A percentile compares a stretch with the other conserved stretches of the same genome.
These are phyloP conservation scores for Senna siamea DNA, from an alignment of 306 rosid genomes.

Conservation along the genomic window DNA sequence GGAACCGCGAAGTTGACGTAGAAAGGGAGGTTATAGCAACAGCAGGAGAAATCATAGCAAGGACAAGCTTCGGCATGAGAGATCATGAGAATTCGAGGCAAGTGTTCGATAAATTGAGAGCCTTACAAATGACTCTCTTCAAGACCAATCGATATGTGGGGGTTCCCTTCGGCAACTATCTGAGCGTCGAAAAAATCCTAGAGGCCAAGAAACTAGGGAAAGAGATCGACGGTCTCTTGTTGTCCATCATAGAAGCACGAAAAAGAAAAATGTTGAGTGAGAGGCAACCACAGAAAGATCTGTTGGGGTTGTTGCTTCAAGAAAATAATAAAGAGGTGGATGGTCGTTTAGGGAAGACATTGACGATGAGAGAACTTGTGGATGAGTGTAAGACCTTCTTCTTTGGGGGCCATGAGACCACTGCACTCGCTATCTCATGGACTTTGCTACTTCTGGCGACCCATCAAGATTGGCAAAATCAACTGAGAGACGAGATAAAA, in stretches of 20 bases:
- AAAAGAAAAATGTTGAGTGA: slow-evolving; percentile 22
- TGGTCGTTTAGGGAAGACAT: slow-evolving; percentile 28
- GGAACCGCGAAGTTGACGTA: slow-evolving; percentile 53
- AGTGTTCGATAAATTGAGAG: slow-evolving; percentile 51
- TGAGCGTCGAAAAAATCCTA: slow-evolving; percentile 45
- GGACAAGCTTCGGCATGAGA: slow-evolving; percentile 63
- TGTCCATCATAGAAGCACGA: slow-evolving; percentile 42
- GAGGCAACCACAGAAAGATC: slow-evolving; percentile 39
- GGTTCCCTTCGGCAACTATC: slow-evolving; percentile 51
- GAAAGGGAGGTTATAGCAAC: slow-evolving; percentile 55
- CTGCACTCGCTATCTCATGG: slow-evolving; percentile 72
- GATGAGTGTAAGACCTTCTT: slow-evolving; percentile 78
- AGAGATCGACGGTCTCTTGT: slow-evolving; percentile 53
- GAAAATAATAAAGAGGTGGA: slow-evolving; percentile 34
- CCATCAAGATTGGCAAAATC: slow-evolving; percentile 61
- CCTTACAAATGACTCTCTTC: slow-evolving; percentile 61
- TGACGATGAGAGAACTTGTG: slow-evolving; percentile 50
- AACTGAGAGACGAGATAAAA: slow-evolving; percentile 58
- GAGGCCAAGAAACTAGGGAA: slow-evolving; percentile 58
- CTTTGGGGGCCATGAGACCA: slow-evolving; percentile 79
- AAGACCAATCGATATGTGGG: slow-evolving; percentile 56
- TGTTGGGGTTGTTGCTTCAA: slow-evolving; percentile 54
- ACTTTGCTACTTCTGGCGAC: slow-evolving; percentile 59
- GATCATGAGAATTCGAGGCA: slow-evolving; percentile 37
- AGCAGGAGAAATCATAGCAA: slow-evolving; percentile 68